These are phyloP conservation scores for Rhizophagus clarus DNA, from an alignment of 192 early-diverging fungal genomes.

Conservation along the genomic window DNA sequence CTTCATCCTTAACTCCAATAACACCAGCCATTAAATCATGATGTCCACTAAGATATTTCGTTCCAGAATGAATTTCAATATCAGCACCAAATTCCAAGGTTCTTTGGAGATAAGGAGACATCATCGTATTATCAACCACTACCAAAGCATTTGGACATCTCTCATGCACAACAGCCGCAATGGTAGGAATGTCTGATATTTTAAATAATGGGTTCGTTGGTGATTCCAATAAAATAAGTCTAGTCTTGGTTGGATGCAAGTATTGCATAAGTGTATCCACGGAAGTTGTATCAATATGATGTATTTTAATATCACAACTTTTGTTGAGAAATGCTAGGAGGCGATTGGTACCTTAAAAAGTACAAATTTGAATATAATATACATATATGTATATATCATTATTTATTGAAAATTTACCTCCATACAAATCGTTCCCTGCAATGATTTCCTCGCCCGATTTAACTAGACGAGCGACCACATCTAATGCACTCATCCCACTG, in stretches of 20 bases:
- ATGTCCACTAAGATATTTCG: slow-evolving; percentile 96
- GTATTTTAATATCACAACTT: slow-evolving; percentile 79
- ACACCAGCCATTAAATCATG: slow-evolving; percentile 99
- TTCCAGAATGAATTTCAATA: slow-evolving; percentile 94
- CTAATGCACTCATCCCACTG: slow-evolving; percentile 93
- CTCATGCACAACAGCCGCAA: slow-evolving; percentile 71
- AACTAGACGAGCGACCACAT: slow-evolving; percentile 88
- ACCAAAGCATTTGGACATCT: slow-evolving; percentile 80
- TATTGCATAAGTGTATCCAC: slow-evolving; percentile 59
- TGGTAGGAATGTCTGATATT: slow-evolving; percentile 85
- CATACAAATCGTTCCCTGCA: slow-evolving; percentile 96
- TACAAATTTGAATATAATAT: slow-evolving; percentile 5
- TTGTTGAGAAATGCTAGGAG: slow-evolving; percentile 83
- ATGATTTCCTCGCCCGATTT: slow-evolving; percentile 88
- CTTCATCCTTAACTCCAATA: slow-evolving; percentile 71
- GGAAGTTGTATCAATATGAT: slow-evolving; percentile 90
- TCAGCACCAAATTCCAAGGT: slow-evolving; percentile 90
- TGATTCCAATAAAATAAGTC: slow-evolving; percentile 88
- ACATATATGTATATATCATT: neutral
- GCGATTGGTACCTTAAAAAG: slow-evolving; percentile 78
- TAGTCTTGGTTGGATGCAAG: slow-evolving; percentile 74
- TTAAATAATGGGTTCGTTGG: slow-evolving; percentile 98
- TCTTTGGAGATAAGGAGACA: slow-evolving; percentile 92
- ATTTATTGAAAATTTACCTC: slow-evolving; percentile 54
- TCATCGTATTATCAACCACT: slow-evolving; percentile 99